A percentile compares a stretch with the other conserved stretches of the same genome.
Conservation (phyloP, 2,329 filamentous ascomycete genomes). For the Venturia asperata region DNA sequence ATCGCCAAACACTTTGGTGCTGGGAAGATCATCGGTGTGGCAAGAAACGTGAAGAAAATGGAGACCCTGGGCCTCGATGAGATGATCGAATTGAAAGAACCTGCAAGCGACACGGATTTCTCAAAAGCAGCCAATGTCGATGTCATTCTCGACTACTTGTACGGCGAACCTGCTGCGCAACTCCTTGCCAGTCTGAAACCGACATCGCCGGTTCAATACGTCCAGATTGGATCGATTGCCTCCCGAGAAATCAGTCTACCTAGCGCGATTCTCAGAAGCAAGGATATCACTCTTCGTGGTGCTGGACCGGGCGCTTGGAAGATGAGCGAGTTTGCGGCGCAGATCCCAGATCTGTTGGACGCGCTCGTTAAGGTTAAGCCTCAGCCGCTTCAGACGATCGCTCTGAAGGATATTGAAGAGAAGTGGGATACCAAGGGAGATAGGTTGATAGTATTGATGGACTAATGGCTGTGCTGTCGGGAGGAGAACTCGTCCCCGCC, state of each 20-base stretch:
- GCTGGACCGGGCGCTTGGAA: slow-evolving; percentile 42
- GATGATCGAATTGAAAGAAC: slow-evolving; percentile 37
- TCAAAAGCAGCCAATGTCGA: slow-evolving; percentile 42
- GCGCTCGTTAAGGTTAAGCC: slow-evolving; percentile 15
- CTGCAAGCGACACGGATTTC: slow-evolving; percentile 42
- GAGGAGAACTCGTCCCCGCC: background rate
- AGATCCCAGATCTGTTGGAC: slow-evolving; percentile 28
- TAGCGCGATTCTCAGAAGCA: slow-evolving; percentile 40
- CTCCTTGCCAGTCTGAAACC: slow-evolving; percentile 38
- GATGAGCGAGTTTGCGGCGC: slow-evolving; percentile 27
- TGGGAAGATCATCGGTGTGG: slow-evolving; percentile 45
- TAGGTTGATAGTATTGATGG: slow-evolving; percentile 17
- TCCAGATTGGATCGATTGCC: slow-evolving; percentile 46
- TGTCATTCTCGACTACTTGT: slow-evolving; percentile 53
- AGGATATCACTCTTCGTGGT: slow-evolving; percentile 44
- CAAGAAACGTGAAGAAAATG: slow-evolving; percentile 41
- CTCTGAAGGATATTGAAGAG: slow-evolving; percentile 29
- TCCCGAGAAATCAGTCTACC: slow-evolving; percentile 36
- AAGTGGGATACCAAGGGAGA: slow-evolving; percentile 29
- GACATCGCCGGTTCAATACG: slow-evolving; percentile 44
- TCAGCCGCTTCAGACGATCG: slow-evolving; percentile 28
- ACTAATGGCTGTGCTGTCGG: background rate
- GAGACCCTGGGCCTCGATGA: slow-evolving; percentile 41
- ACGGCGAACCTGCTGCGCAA: slow-evolving; percentile 40
- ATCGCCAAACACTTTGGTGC: slow-evolving; percentile 46